Evolutionary conservation across 257 asterid genomes (phyloP).

Genomic region (Petunia secreta): DNA sequence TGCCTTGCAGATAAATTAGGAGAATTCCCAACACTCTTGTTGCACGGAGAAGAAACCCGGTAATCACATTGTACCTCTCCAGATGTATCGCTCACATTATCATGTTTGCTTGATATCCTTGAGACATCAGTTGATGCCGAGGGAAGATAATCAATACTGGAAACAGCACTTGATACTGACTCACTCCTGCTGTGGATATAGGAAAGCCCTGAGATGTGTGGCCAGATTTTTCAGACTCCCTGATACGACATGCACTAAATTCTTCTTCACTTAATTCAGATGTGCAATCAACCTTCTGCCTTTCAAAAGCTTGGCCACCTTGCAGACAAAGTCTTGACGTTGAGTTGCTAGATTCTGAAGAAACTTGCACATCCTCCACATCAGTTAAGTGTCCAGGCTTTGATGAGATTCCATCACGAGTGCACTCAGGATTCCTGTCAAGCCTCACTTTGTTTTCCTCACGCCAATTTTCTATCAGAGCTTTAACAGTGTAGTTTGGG

Average conservation of each 20-base stretch:
- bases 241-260: conserved; percentile 25
- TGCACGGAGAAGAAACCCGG: conserved; percentile 30
- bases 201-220: conserved; percentile 72
- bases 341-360: conserved; percentile 41
- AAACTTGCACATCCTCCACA: conserved; percentile 35
- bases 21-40: conserved; percentile 38
- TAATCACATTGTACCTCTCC: conserved; percentile 44
- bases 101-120: conserved; percentile 49
- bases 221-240: conserved; percentile 52
- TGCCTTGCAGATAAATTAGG: conserved; percentile 45
- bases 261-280: conserved; percentile 45
- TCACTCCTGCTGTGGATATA: conserved; percentile 91
- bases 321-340: conserved; percentile 41
- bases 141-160: conserved; percentile 72
- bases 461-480: conserved; percentile 74
- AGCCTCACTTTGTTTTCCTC: conserved; percentile 54
- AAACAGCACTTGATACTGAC: conserved; percentile 81
- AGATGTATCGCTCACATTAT: conserved; percentile 43
- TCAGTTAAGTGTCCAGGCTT: conserved; percentile 28
- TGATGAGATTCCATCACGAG: conserved; percentile 27
- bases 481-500: conserved; percentile 80
- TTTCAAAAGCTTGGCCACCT: conserved; percentile 36
- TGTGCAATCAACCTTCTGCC: conserved; percentile 31
- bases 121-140: conserved; percentile 54
- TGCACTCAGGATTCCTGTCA: conserved; percentile 33